Percentiles rank a stretch among this genome's conserved stretches.
Evolutionary conservation across 306 rosid genomes (phyloP).

Genomic region (Pyrus bretschneideri): DNA sequence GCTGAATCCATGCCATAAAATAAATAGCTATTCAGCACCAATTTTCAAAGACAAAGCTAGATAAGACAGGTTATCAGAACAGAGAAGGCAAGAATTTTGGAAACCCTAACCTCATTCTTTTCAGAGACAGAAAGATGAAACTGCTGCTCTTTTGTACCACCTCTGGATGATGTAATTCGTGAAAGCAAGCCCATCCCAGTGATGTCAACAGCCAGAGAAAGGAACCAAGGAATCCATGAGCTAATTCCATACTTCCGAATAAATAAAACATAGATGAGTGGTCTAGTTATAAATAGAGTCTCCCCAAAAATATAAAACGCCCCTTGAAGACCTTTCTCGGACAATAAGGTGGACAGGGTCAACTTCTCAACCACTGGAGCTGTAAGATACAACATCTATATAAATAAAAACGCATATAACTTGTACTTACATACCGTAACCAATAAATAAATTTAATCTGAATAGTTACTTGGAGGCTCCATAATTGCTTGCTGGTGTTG

Average conservation of each 20-base stretch:
- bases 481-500: constrained; percentile 56
- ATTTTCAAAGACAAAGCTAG: neutral
- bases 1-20: constrained; percentile 39
- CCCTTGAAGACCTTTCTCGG: constrained; percentile 65
- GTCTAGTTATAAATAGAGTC: constrained; percentile 65
- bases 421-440: neutral
- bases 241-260: constrained; percentile 65
- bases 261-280: constrained; percentile 74
- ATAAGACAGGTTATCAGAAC: neutral
- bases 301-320: constrained; percentile 61
- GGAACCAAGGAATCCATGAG: constrained; percentile 93
- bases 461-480: constrained; percentile 48
- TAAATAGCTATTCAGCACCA: constrained; percentile 8
- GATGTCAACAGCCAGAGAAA: constrained; percentile 67
- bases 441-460: neutral
- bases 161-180: constrained; percentile 33
- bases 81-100: constrained; percentile 5
- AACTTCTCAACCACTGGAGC: constrained; percentile 47
- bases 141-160: constrained; percentile 21
- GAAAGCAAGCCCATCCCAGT: constrained; percentile 55
- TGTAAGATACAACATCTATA: constrained; percentile 28
- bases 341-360: constrained; percentile 51
- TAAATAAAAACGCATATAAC: constrained; percentile 17
- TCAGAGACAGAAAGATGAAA: constrained; percentile 55
- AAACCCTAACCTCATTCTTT: constrained; percentile 74